Percentiles rank a stretch among this genome's conserved stretches.
Evolutionary conservation across 2,329 filamentous ascomycete species (phyloP).

Genomic region (Chrysoporthe cubensis): DNA sequence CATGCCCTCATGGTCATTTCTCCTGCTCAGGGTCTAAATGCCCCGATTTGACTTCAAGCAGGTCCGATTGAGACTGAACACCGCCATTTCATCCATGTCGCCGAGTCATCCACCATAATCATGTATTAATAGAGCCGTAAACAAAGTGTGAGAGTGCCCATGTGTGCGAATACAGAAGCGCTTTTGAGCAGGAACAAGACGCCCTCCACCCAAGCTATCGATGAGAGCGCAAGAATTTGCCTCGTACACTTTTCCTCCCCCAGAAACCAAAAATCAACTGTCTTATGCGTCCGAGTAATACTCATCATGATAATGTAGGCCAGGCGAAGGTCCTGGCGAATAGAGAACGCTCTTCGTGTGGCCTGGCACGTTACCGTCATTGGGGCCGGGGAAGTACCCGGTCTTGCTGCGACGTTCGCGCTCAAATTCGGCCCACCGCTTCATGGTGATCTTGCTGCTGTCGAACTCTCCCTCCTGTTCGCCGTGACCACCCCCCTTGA

Average conservation of each 20-base stretch:
- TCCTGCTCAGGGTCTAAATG: background rate
- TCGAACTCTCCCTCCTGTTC: constrained; percentile 97
- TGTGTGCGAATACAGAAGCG: background rate
- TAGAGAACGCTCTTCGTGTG: constrained; percentile 41
- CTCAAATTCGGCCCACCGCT: constrained; percentile 97
- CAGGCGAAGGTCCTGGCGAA: constrained; percentile 42
- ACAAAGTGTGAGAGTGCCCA: background rate
- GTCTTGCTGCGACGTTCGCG: constrained; percentile 57
- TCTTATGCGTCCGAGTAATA: constrained; percentile 57
- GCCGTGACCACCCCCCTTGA: constrained; percentile 76
- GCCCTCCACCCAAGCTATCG: background rate
- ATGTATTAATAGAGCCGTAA: constrained; percentile 17
- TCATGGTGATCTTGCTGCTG: constrained; percentile 99
- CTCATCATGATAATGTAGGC: constrained; percentile 56
- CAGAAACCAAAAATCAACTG: background rate
- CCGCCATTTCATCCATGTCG: background rate
- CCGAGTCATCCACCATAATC: constrained; percentile 14
- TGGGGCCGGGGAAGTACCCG: constrained; percentile 53
- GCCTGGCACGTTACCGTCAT: constrained; percentile 53
- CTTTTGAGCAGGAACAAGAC: constrained; percentile 2
- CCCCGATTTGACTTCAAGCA: background rate
- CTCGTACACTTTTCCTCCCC: background rate
- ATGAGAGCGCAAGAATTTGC: background rate
- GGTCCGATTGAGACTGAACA: background rate
- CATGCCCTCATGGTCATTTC: constrained; percentile 4